Base-by-base conservation (phyloP, 305 asterid species). In the Salvia sclarea region DNA sequence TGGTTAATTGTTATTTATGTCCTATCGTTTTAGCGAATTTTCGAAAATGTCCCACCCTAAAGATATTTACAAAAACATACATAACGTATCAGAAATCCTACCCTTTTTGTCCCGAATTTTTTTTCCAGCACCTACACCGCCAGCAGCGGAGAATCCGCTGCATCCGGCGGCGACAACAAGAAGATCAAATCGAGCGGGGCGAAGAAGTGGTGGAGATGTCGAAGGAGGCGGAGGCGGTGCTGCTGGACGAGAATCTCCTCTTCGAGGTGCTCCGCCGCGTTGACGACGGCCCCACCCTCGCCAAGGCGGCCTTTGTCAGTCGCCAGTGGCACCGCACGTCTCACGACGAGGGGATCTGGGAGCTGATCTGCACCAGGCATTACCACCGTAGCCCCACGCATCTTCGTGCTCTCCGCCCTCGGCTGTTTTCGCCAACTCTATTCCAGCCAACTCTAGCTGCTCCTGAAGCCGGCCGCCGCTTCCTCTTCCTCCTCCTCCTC, bases 341-440 rank as follows among this genome's bases (percentile, higher is more conserved):
- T 53, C 80, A 78, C 49, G 98, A 93, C 71, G 98, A 93, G 84
- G 83, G 95, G 74, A 84, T 93, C 47, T 93, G 98, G 98, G 98
- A 93, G 82, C 81, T 85, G 85, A 90, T 93, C 89, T 93, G 98
- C 80, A 88, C 96, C 30, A 86, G 77, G 65, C 87, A 90, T 78
- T 69, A 80, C 76, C 81, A 85, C 11, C 84, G 87, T 65, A 80
- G 85, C 74, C 93, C 86, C 64, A 69, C 77, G 31, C 95, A 84
- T 83, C 88, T 90, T 9, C 92, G 97, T 47, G 66, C 89, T 93
- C 1, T 72, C 83, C 22, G 92, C 91, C 11, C 97, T 90, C 37
- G 97, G 98, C 7, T 96, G 98, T 10, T 93, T 91, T 85, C 96
- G 97, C 0, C 74, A 87, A 25, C 91, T 93, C 61, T 90, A 80